Evolutionary conservation across 352 stramenopile genomes (phyloP).

Genomic region (Globisporangium orthogonon): DNA sequence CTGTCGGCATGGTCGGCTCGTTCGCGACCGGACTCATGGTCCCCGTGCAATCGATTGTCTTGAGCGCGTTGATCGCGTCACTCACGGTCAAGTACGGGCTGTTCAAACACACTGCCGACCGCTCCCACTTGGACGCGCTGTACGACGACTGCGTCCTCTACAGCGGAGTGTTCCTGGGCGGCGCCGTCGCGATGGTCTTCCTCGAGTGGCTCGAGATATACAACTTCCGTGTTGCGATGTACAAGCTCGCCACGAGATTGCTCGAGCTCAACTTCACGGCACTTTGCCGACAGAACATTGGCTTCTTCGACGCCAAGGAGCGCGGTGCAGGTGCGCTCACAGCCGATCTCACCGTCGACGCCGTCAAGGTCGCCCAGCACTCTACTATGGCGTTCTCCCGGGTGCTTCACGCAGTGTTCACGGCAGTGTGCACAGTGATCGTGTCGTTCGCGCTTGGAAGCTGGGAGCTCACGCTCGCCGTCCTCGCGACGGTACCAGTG

Average conservation of each 20-base stretch:
- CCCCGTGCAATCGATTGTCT: constrained; percentile 22
- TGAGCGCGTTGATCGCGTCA: constrained; percentile 23
- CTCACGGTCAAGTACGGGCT: constrained; percentile 24
- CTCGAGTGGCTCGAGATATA: constrained; percentile 25
- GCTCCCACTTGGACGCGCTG: constrained; percentile 14
- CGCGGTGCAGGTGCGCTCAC: constrained; percentile 43
- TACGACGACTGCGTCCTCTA: constrained; percentile 18
- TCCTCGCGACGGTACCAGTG: constrained; percentile 12
- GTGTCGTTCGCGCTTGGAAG: constrained; percentile 13
- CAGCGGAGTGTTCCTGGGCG: constrained; percentile 24
- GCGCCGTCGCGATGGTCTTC: constrained; percentile 18
- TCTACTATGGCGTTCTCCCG: constrained; percentile 29
- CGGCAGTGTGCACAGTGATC: constrained; percentile 11
- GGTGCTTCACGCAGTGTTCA: constrained; percentile 37
- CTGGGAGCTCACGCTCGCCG: constrained; percentile 11
- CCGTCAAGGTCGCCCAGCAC: constrained; percentile 25
- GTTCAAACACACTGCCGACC: constrained; percentile 17
- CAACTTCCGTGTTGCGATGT: constrained; percentile 30
- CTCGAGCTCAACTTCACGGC: constrained; percentile 39
- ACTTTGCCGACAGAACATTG: constrained; percentile 37
- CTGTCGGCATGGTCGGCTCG: constrained; percentile 19
- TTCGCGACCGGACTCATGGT: constrained; percentile 22
- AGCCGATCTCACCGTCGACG: constrained; percentile 41
- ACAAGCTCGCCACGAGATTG: constrained; percentile 36
- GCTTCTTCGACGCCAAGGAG: constrained; percentile 62